phyloP scores from a whole-genome alignment of 306 rosid genomes.

The Biancaea sappan region DNA sequence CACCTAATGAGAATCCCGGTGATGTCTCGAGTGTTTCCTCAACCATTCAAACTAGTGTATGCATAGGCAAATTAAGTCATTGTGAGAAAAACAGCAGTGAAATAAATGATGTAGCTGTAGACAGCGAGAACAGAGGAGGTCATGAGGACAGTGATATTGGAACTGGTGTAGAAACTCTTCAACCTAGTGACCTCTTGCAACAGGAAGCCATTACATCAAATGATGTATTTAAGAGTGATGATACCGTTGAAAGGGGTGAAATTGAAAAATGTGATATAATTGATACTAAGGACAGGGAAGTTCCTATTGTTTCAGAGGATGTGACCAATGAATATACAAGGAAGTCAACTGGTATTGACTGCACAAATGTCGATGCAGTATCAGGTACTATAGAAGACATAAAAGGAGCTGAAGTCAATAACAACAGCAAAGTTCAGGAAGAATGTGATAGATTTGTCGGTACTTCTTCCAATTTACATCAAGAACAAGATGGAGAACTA shows the following conservation, averaged over 20 bases:
- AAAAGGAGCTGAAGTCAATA: constrained; percentile 37
- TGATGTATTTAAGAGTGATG: constrained; percentile 29
- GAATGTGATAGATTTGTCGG: constrained; percentile 25
- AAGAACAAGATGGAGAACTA: constrained; percentile 24
- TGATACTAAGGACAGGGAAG: constrained; percentile 38
- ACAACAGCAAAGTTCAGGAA: constrained; percentile 34
- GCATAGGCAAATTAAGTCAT: constrained; percentile 16
- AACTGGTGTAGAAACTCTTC: constrained; percentile 25
- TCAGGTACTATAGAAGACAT: constrained; percentile 30
- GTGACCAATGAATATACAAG: constrained; percentile 22
- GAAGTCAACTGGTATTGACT: constrained; percentile 38
- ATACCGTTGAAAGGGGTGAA: constrained; percentile 33
- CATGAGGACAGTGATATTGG: constrained; percentile 34
- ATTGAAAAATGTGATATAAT: constrained; percentile 29
- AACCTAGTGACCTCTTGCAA: constrained; percentile 36
- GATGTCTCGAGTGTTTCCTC: constrained; percentile 35
- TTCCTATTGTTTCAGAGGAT: constrained; percentile 39
- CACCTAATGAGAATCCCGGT: constrained; percentile 30
- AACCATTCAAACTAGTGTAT: constrained; percentile 31
- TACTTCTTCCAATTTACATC: constrained; percentile 34
- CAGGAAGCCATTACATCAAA: constrained; percentile 34
- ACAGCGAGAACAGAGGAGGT: constrained; percentile 31
- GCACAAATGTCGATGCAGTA: constrained; percentile 13
- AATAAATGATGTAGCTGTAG: constrained; percentile 34
- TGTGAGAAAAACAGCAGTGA: constrained; percentile 32